Conservation (phyloP, 2,329 filamentous ascomycete genomes). For the Sphaceloma murrayae region DNA sequence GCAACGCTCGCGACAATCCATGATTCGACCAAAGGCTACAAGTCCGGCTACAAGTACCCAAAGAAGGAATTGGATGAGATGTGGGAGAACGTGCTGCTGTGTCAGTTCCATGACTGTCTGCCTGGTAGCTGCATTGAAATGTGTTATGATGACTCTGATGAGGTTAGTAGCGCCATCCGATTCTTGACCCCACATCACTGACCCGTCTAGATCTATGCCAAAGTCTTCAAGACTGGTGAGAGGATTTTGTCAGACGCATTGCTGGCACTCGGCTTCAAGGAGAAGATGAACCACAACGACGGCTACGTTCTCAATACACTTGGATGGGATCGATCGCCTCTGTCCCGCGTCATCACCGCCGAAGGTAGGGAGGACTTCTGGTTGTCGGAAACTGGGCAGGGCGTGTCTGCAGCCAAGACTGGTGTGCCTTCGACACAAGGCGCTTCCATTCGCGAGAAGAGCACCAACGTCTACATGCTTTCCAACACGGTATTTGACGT, state of each 20-base stretch:
- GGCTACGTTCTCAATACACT: conserved; percentile 71
- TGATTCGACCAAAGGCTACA: conserved; percentile 38
- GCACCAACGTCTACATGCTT: conserved; percentile 61
- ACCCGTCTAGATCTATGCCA: conserved; percentile 55
- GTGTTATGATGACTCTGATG: conserved; percentile 93
- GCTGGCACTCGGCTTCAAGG: conserved; percentile 53
- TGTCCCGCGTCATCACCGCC: conserved; percentile 21
- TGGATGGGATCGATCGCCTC: conserved; percentile 56
- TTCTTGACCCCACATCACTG: conserved; percentile 1
- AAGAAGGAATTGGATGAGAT: conserved; percentile 90
- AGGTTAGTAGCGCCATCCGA: conserved; percentile 35
- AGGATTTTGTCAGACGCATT: conserved; percentile 62
- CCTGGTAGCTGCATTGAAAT: conserved; percentile 94
- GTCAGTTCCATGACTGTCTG: conserved; percentile 95
- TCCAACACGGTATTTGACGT: conserved; percentile 69
- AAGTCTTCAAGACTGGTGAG: conserved; percentile 69
- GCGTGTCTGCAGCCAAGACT: too few species aligned
- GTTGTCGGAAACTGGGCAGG: conserved; percentile 34
- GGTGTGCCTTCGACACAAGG: too few species aligned
- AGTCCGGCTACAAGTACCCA: conserved; percentile 66
- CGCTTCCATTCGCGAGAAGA: conserved; percentile 42
- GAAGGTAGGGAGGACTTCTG: conserved; percentile 22
- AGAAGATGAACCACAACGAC: conserved; percentile 35
- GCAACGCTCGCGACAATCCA: conserved; percentile 76
- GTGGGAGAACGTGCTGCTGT: conserved; percentile 87